A percentile compares a stretch with the other conserved stretches of the same genome.
Conservation (phyloP, 1,284 basidiomycete species). For the Sporisorium graminicola region DNA sequence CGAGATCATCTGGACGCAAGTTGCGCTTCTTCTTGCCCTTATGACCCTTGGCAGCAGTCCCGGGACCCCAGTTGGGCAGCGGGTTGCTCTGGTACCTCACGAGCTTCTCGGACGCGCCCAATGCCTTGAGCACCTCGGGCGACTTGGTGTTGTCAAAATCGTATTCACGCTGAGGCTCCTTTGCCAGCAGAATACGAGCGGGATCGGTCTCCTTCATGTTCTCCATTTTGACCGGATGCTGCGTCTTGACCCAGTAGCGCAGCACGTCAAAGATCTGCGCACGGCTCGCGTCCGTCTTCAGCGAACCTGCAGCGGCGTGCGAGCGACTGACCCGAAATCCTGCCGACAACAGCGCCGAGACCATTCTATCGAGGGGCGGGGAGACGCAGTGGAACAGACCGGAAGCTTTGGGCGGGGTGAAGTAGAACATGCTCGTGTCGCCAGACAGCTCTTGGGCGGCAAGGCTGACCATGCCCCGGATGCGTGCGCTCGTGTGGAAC, state of each 20-base stretch:
- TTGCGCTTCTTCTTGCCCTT: conserved; percentile 53
- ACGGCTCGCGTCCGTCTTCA: conserved; percentile 88
- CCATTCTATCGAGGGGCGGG: conserved; percentile 66
- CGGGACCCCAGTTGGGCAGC: conserved; percentile 89
- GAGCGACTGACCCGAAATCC: conserved; percentile 88
- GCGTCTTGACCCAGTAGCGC: conserved; percentile 78
- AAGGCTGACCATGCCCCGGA: conserved; percentile 94
- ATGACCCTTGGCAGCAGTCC: conserved; percentile 66
- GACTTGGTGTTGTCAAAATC: conserved; percentile 47
- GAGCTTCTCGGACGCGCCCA: conserved; percentile 36
- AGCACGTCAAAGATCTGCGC: conserved; percentile 84
- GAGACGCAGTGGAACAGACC: conserved; percentile 81
- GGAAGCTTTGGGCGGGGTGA: conserved; percentile 85
- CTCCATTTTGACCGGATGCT: conserved; percentile 83
- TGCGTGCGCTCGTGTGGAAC: conserved; percentile 85
- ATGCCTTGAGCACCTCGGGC: conserved; percentile 30
- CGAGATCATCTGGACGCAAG: conserved; percentile 43
- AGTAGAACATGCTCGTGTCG: conserved; percentile 81
- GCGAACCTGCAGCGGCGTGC: conserved; percentile 86
- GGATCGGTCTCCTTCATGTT: conserved; percentile 75
- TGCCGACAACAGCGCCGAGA: conserved; percentile 88
- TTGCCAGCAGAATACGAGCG: conserved; percentile 76
- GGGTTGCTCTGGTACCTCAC: conserved; percentile 91
- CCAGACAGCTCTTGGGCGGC: conserved; percentile 83
- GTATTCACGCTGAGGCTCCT: conserved; percentile 69